These are phyloP conservation scores for Aspergillus brunneoviolaceus DNA, from an alignment of 2,329 filamentous ascomycete genomes.

Conservation along the genomic window DNA sequence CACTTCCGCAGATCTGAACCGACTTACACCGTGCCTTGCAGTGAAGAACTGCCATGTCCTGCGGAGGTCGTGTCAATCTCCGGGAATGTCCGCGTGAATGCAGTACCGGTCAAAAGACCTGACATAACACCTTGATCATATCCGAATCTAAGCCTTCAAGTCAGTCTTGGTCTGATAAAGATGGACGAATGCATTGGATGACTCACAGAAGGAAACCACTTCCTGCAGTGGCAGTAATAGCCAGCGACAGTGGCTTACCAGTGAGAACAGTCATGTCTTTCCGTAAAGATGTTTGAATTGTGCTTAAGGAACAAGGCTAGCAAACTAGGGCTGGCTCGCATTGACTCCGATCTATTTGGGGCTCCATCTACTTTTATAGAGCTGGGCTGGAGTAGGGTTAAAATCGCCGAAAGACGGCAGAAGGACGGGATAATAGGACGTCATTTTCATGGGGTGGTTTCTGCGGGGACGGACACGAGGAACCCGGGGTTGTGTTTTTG, in stretches of 20 bases:
- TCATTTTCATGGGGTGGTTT: too few species aligned
- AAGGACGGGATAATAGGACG: too few species aligned
- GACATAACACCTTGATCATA: conserved; percentile 44
- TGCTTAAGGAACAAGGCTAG: background rate
- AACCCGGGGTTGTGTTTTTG: too few species aligned
- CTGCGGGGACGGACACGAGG: too few species aligned
- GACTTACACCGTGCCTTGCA: conserved; percentile 46
- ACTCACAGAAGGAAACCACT: conserved; percentile 42
- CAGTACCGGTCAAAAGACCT: conserved; percentile 31
- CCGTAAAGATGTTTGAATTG: background rate
- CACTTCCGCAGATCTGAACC: too few species aligned
- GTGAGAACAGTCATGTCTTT: conserved; percentile 27
- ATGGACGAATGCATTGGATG: conserved; percentile 22
- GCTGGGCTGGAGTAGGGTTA: background rate
- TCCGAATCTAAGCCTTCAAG: conserved; percentile 27
- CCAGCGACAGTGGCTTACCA: conserved; percentile 40
- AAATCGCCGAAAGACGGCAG: background rate
- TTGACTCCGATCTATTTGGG: background rate
- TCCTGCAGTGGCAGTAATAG: conserved; percentile 45
- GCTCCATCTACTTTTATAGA: conserved; percentile 4
- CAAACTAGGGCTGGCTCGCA: background rate
- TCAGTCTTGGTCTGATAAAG: background rate
- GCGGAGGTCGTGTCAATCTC: conserved; percentile 33
- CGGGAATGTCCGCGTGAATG: conserved; percentile 29
- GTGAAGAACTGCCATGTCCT: conserved; percentile 41